Conservation (phyloP, 345 rosid genomes). For the Geranium brycei region DNA sequence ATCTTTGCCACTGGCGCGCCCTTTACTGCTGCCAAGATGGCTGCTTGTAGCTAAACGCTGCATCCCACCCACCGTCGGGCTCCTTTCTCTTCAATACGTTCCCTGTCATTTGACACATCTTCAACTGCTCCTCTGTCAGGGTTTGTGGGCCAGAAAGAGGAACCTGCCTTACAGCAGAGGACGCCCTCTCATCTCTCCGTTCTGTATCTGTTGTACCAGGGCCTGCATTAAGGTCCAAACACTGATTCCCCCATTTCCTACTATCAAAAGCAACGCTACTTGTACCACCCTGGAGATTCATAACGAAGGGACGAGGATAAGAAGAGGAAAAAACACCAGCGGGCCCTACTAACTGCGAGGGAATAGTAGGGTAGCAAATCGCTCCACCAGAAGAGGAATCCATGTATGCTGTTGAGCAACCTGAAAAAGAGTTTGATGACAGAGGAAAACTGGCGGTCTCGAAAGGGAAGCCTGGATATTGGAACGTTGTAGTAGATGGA, state of each 20-base stretch:
- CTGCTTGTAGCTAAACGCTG: constrained; percentile 37
- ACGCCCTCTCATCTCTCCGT: constrained; percentile 47
- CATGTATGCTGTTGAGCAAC: constrained; percentile 50
- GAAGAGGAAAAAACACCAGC: constrained; percentile 41
- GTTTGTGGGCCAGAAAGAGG: constrained; percentile 40
- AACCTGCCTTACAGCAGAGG: constrained; percentile 37
- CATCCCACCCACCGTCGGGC: constrained; percentile 90
- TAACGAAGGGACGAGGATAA: constrained; percentile 48
- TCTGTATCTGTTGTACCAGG: constrained; percentile 60
- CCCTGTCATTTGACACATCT: constrained; percentile 53
- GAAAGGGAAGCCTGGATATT: constrained; percentile 48
- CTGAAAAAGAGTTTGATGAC: constrained; percentile 46
- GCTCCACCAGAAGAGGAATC: constrained; percentile 63
- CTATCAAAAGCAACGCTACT: constrained; percentile 29
- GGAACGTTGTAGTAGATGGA: constrained; percentile 42
- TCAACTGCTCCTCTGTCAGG: constrained; percentile 51
- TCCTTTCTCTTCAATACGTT: constrained; percentile 70
- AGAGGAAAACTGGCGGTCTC: constrained; percentile 51
- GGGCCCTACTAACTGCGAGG: constrained; percentile 53
- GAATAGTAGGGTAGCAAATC: constrained; percentile 45
- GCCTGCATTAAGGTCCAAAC: constrained; percentile 73
- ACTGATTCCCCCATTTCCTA: constrained; percentile 59
- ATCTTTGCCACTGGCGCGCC: too few species aligned
- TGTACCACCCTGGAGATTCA: constrained; percentile 47
- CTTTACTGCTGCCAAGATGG: constrained; percentile 56